Base-by-base conservation (phyloP, 177 flowering plant genomes). In the Vitis hybrid region DNA sequence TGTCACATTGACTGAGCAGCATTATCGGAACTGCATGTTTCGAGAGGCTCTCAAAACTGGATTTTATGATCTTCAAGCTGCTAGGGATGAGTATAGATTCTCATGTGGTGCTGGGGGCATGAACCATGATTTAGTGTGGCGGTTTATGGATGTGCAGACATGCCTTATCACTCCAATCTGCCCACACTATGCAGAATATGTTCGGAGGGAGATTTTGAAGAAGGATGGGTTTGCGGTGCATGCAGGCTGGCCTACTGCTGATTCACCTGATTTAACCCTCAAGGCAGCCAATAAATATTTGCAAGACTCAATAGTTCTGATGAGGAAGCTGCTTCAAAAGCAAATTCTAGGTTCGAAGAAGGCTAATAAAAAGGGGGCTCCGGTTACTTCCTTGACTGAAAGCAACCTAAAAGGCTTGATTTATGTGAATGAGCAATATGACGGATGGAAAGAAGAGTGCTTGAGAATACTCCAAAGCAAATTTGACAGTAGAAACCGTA, bases 61-160 rank as follows among this genome's bases (percentile, higher is more conserved):
- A 3, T 93, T 94, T 74, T 94, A 91, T 79, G 97, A 93, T 79
- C 87, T 92, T 48, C 98, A 94, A 69, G 86, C 94, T 64, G 97
- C 98, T 14, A 85, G 98, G 71, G 97, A 94, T 69, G 97, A 89
- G 77, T 94, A 94, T 63, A 84, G 97, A 76, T 82, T 85, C 60
- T 89, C 97, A 1, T 94, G 98, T 76, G 97, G 95, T 18, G 57
- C 74, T 48, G 85, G 81, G 8, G 91, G 95, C 60, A 89, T 89
- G 97, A 90, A 94, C 66, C 84, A 79, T 26, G 98, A 88, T 62
- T 72, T 94, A 58, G 75, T 94, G 26, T 78, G 75, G 83, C 81
- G 78, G 15, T 94, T 91, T 76, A 91, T 94, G 94, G 98, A 94
- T 79, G 95, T 92, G 68, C 95, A 94, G 78, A 94, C 97, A 33